Evolutionary conservation across 495 filamentous ascomycete genomes (phyloP), one percentile per base, ranked within the genome.

Genomic region (Neurospora sp.): DNA sequence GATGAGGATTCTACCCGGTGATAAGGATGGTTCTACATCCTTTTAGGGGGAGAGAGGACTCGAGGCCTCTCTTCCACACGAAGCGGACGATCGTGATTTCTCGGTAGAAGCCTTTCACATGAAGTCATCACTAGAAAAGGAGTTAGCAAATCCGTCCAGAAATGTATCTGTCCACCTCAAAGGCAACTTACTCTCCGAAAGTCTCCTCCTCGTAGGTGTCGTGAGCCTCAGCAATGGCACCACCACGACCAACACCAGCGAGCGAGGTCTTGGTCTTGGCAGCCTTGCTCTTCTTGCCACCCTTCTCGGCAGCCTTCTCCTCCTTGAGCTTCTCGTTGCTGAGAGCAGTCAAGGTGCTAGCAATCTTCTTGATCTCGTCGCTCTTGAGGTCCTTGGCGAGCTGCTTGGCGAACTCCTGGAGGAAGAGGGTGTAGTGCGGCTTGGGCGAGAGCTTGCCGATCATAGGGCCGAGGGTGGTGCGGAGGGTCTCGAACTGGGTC

Each of bases 281-380:
- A 11, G 93, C 93, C 87, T 98, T 98, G 74, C 85, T 91, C 88
- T 98, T 99, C 91, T 98, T 98, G 75, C 90, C 93, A 35, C 92
- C 92, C 87, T 97, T 98, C 76, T 97, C 94, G 4, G 93, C 90
- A 14, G 90, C 88, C 86, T 97, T 97, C 89, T 99, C 96, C 83
- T 98, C 96, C 86, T 93, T 96, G 93, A 97, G 93, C 88, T 96
- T 98, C 89, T 99, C 96, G 79, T 99, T 99, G 77, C 92, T 87
- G 69, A 97, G 85, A 12, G 92, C 90, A 27, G 94, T 95, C 78
- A 98, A 82, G 39, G 88, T 88, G 83, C 90, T 95, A 4, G 93
- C 89, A 73, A 97, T 88, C 87, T 98, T 97, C 89, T 97, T 97
- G 79, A 98, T 94, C 83, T 98, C 93, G 72, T 93, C 90, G 78